Conservation (phyloP, 106 monocot genomes). For the Amphibolis antarctica region DNA sequence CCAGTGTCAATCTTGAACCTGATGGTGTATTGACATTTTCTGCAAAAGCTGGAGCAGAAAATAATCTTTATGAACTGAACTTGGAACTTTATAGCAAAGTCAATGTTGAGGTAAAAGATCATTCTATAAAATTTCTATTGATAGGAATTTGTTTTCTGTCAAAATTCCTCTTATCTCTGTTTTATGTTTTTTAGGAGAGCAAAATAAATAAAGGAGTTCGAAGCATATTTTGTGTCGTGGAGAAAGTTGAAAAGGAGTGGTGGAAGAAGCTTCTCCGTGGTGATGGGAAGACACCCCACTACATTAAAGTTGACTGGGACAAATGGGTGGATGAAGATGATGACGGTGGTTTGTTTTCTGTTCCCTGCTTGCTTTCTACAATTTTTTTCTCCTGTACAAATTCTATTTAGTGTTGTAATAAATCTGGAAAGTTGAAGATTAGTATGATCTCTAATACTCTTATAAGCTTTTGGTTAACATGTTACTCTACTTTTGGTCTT, state of each 20-base stretch:
- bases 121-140: background rate
- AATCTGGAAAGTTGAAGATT: too few relatives aligned
- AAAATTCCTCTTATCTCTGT: background rate
- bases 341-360: constrained; percentile 19
- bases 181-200: constrained; percentile 37
- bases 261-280: constrained; percentile 73
- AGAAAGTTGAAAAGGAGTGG: constrained; percentile 68
- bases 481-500: too few relatives aligned
- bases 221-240: constrained; percentile 59
- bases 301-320: constrained; percentile 89
- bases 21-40: constrained; percentile 64
- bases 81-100: constrained; percentile 6
- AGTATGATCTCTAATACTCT: too few relatives aligned
- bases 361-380: background rate
- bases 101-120: background rate
- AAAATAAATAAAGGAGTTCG: constrained; percentile 75
- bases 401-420: too few relatives aligned
- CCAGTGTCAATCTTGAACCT: constrained; percentile 51
- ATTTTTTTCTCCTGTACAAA: background rate
- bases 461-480: too few relatives aligned
- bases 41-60: constrained; percentile 40
- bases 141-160: background rate
- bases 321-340: constrained; percentile 92
- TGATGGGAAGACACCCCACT: constrained; percentile 68
- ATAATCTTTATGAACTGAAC: constrained; percentile 26